Base-by-base conservation (phyloP, 139 green algal species). In the Chlamydomonas asymmetrica region DNA sequence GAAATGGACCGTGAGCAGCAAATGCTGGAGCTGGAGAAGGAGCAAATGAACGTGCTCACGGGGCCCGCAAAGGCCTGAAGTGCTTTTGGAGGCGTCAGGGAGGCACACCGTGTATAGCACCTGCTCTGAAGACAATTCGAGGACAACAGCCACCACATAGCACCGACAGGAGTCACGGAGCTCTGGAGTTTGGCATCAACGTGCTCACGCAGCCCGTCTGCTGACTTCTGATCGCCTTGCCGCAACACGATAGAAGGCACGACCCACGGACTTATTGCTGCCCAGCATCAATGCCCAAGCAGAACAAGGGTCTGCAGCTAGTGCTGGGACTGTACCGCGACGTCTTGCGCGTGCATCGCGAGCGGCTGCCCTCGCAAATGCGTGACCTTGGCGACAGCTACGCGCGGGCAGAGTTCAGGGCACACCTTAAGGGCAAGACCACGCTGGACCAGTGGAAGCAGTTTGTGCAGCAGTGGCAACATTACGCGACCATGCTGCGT, bases 1-100 rank as follows among this genome's bases (percentile, higher is more conserved):
- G 94, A 98, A 79, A 95, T 98, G 93, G 95, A 98, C 70, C 76
- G 94, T 6, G 95, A 98, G 84, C 82, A 92, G 73, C 94, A 98
- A 84, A 79, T 97, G 67, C 60, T 90, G 18, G 91, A 95, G 5
- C 78, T 95, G 76, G 92, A 96, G 83, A 91, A 90, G 68, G 86
- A 94, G 75, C 92, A 96, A 79, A 81, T 91, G 70, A 82, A 69
- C 77, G 85, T 90, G 35, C 80, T 90, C 6, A 90, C 85, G 0
- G 82, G 80, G 31, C 48, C 71, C 22, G 63, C 63, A 1, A 83
- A 82, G 75, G 48, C 79, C 25, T 79, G 48, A 61, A n/a, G n/a
- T n/a, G n/a, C n/a, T n/a, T n/a, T n/a, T n/a, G n/a, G n/a, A n/a
- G n/a, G n/a, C n/a, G n/a, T n/a, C n/a, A n/a, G n/a, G n/a, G n/a